Base-by-base conservation (phyloP, 148 eudicot species). In the Spergularia marina region DNA sequence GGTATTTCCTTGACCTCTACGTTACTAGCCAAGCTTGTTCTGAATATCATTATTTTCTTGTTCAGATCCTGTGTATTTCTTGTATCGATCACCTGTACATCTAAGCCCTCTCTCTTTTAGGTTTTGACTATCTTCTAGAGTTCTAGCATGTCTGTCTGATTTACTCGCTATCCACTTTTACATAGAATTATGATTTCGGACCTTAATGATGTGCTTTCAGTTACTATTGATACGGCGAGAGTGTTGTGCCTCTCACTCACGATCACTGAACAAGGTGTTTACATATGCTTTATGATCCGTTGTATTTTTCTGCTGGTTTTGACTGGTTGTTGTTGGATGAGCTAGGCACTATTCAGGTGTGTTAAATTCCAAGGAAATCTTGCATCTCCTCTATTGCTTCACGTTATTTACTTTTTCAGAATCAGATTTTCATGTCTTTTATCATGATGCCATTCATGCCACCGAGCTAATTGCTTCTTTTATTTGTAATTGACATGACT, bases 401-500 rank as follows among this genome's bases (percentile, higher is more conserved):
- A 18, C 49, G 52, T 20, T 65, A 47, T 58, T 61, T 63, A 49
- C 7, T 18, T 21, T 25, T 75, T 36, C 60, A 12, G 39, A n/a
- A 20, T 2, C 21, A 30, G 16, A n/a, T 73, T 1, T 17, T 30
- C 61, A 10, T 40, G 4, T 53, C 25, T 53, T 12, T 51, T 58
- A 36, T 70, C 59, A 16, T 70, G 74, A 39, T 79, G 53, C 64
- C 51, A 47, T 14, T 13, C 69, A 39, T 79, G 53, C 64, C 51
- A 47, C 9, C 8, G 12, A 21, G 15, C 36, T 20, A 74, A 10
- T 66, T 75, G 55, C 54, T 5, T 47, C 41, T n/a, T n/a, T 55
- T 9, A 53, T 70, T 65, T n/a, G 49, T 51, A n/a, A 65, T 16
- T 40, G 7, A 47, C 72, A 34, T 78, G 53, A 13, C 5, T 57